phyloP scores from a whole-genome alignment of 768 basidiomycete species.

The Mycena leptocephala region DNA sequence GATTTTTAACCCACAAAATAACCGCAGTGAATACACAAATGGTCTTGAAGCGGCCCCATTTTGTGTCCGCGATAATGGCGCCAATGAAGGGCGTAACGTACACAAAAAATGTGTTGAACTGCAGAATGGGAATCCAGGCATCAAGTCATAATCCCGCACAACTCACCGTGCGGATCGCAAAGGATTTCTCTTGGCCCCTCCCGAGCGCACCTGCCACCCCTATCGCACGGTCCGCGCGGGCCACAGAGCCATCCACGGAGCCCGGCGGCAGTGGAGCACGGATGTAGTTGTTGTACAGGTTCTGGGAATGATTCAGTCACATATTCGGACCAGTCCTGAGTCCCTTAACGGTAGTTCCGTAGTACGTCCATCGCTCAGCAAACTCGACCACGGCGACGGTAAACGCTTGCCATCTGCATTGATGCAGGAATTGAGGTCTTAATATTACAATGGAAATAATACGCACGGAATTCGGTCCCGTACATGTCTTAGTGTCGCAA shows the following conservation, averaged over 20 bases:
- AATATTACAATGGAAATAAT: slow-evolving; percentile 13
- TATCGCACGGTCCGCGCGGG: slow-evolving; percentile 45
- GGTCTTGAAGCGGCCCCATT: too few species aligned
- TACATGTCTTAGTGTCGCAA: slow-evolving; percentile 62
- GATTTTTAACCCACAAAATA: slow-evolving; percentile 54
- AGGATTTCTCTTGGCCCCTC: slow-evolving; percentile 64
- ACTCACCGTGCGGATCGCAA: slow-evolving; percentile 57
- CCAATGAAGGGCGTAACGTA: too few species aligned
- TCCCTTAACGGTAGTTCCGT: slow-evolving; percentile 59
- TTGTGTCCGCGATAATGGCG: too few species aligned
- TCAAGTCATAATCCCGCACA: too few species aligned
- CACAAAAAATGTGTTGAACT: slow-evolving; percentile 70
- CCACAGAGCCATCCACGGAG: slow-evolving; percentile 64
- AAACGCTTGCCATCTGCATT: slow-evolving; percentile 49
- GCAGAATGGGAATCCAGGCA: not conserved
- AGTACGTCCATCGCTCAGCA: slow-evolving; percentile 70
- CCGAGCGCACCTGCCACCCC: slow-evolving; percentile 65
- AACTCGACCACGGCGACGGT: slow-evolving; percentile 67
- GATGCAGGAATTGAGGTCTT: not conserved
- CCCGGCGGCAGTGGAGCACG: slow-evolving; percentile 64
- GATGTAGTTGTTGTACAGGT: slow-evolving; percentile 70
- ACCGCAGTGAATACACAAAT: slow-evolving; percentile 68
- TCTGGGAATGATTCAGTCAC: slow-evolving; percentile 28
- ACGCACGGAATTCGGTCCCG: slow-evolving; percentile 58
- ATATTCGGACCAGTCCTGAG: too few species aligned